Percentiles rank a stretch among this genome's conserved stretches.
These are phyloP conservation scores for Mycena galericulata DNA, from an alignment of 768 basidiomycete genomes.

Conservation along the genomic window DNA sequence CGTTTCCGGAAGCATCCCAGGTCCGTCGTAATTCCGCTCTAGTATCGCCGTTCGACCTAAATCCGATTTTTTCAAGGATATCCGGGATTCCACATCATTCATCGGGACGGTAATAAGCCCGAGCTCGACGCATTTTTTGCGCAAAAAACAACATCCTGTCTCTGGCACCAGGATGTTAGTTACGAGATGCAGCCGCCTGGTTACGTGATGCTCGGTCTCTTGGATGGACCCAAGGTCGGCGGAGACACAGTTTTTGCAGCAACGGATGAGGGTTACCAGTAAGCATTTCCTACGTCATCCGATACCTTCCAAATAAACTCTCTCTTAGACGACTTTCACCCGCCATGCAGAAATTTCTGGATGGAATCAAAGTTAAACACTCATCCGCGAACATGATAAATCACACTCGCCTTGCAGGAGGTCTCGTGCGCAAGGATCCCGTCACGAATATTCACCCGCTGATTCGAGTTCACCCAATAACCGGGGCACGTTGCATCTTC, in stretches of 20 bases:
- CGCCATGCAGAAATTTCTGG: constrained; percentile 27
- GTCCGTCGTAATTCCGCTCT: constrained; percentile 7
- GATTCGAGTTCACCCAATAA: constrained; percentile 47
- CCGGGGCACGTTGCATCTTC: constrained; percentile 40
- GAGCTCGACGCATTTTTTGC: constrained; percentile 36
- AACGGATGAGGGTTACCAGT: constrained; percentile 36
- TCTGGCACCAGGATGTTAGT: constrained; percentile 40
- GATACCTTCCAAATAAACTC: background rate
- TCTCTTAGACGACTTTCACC: constrained; percentile 27
- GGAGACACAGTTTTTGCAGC: constrained; percentile 39
- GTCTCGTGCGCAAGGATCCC: constrained; percentile 44
- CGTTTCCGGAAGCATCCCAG: constrained; percentile 31
- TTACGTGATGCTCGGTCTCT: constrained; percentile 37
- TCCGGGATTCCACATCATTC: constrained; percentile 38
- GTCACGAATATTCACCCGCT: constrained; percentile 43
- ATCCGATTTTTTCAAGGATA: constrained; percentile 14
- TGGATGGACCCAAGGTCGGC: constrained; percentile 37
- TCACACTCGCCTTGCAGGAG: constrained; percentile 36
- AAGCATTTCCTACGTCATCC: background rate
- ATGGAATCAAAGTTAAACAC: constrained; percentile 39
- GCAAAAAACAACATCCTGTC: constrained; percentile 37
- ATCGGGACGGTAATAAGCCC: constrained; percentile 35
- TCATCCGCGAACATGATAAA: constrained; percentile 42
- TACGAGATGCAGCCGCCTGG: constrained; percentile 39
- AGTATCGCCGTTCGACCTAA: background rate